Base-by-base conservation (phyloP, 1,139 yeast species). In the Zygosaccharomyces pseudobailii region DNA sequence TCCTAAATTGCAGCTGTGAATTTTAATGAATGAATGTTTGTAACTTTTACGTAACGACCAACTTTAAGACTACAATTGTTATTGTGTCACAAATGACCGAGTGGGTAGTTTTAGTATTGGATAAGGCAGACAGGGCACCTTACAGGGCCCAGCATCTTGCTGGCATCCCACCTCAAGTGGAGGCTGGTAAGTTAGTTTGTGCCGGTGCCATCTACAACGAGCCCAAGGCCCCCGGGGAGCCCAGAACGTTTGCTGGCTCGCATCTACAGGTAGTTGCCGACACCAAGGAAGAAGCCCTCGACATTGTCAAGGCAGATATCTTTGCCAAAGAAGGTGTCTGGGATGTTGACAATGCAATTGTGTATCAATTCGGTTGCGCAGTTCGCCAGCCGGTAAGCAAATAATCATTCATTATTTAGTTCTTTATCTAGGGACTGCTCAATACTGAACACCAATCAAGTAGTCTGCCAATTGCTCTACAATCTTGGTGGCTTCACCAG, bases 381-480 rank as follows among this genome's bases (percentile, higher is more conserved):
- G 71, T 66, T 45, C 72, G 79, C 58, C 52, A 64, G 43, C 69
- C 62, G 13, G 70, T 67, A 53, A 46, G 39, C 32, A 45, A 41
- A 40, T 30, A 36, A 24, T 13, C 17, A 13, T 27, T 24, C 7
- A 34, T 22, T 38, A 38, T 38, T 27, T 42, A 42, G 31, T 27
- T 35, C 30, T 30, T 20, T 42, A 42, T 35, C 21, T 42, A 27
- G 28, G 31, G 35, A 24, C 23, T 43, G 32, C 28, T 62, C 76
- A 90, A 69, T 87, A 90, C 51, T 88, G 87, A 49, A 84, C 92
- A 61, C 89, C 73, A 65, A 90, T 88, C 71, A 92, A 79, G 67
- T 92, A 90, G 67, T 90, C 97, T 39, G 96, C 97, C 72, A 92
- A 78, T 66, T 88, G 90, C 69, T 92, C 98, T 48, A 90, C 96